These are phyloP conservation scores for Juglanconis sp. DNA, from an alignment of 2,329 filamentous ascomycete genomes.

Conservation along the genomic window DNA sequence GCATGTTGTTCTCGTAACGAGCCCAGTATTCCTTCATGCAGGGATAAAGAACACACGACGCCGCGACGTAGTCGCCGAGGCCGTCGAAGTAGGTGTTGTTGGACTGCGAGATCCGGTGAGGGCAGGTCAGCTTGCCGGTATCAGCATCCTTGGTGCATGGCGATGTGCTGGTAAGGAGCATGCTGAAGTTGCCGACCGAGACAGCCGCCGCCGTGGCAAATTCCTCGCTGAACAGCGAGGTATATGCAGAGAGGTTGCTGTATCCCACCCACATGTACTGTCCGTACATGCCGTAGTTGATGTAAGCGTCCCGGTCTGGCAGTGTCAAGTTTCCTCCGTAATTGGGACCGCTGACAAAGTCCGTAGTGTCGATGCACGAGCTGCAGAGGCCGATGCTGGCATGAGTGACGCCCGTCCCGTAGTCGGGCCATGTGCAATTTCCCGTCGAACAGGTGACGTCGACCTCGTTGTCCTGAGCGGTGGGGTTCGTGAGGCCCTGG, in stretches of 20 bases:
- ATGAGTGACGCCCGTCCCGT: slow-evolving; percentile 22
- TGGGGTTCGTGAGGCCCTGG: slow-evolving; percentile 26
- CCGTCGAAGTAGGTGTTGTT: neutral
- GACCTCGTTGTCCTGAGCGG: slow-evolving; percentile 22
- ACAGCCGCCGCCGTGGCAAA: slow-evolving; percentile 13
- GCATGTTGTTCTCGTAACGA: neutral
- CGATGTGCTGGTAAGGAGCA: slow-evolving; percentile 19
- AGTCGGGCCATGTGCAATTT: slow-evolving; percentile 24
- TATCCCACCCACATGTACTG: slow-evolving; percentile 19
- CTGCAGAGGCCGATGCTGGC: slow-evolving; percentile 27
- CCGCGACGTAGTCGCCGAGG: slow-evolving; percentile 8
- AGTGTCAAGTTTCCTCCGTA: slow-evolving; percentile 19
- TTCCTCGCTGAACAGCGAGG: slow-evolving; percentile 17
- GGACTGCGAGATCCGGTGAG: slow-evolving; percentile 12
- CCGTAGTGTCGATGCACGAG: slow-evolving; percentile 23
- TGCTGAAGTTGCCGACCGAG: slow-evolving; percentile 22
- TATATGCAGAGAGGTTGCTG: slow-evolving; percentile 20
- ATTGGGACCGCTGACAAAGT: slow-evolving; percentile 13
- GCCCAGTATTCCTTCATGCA: slow-evolving; percentile 20
- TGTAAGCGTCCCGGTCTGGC: slow-evolving; percentile 20
- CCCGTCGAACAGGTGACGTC: slow-evolving; percentile 22
- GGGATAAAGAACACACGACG: slow-evolving; percentile 19
- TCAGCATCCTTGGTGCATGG: slow-evolving; percentile 17
- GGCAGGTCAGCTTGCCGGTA: slow-evolving; percentile 16
- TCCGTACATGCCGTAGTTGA: slow-evolving; percentile 13